Base-by-base conservation (phyloP, 2,329 filamentous ascomycete genomes). In the Fusarium nygamai region DNA sequence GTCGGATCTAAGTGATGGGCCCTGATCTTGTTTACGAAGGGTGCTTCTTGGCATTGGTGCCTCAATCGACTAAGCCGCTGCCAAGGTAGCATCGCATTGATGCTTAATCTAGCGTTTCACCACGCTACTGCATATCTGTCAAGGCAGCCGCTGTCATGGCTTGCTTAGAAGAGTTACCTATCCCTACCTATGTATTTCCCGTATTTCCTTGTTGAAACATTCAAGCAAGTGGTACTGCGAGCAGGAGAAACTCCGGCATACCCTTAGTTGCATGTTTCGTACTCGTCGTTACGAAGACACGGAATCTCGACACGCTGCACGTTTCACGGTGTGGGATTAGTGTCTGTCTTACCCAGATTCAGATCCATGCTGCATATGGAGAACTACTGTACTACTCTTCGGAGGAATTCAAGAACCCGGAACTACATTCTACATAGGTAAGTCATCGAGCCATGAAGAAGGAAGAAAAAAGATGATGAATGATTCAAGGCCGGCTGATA, bases 21-120 rank as follows among this genome's bases (percentile, higher is more conserved):
- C 50, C 54, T 68, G 47, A 62, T 61, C 50, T 36, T 53, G 34
- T 41, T 41, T 46, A 60, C 41, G 48, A 51, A 38, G 29, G 38
- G 12, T 31, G 58, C 48, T 61, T 73, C 72, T 74, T 70, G 72
- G 72, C 68, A 71, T 54, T 44, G 36, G 56, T 48, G 69, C 56
- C 69, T 69, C 65, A 76, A 64, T 64, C 50, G 62, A 58, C 67
- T 71, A 71, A 75, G 70, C 64, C 64, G 71, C 64, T 71, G 75
- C 70, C 68, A 77, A 76, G 75, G 76, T 78, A 62, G 72, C 73
- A 78, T 78, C 64, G 69, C 76, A 77, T 72, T 62, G 69, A 76
- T 58, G 71, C 69, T 76, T 77, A 70, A 71, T 78, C 74, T 73
- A 66, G 71, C 63, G 62, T 78, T 67, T 71, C 68, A 63, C 60